Evolutionary conservation across 306 rosid genomes (phyloP).

Genomic region (Quercus wislizeni): DNA sequence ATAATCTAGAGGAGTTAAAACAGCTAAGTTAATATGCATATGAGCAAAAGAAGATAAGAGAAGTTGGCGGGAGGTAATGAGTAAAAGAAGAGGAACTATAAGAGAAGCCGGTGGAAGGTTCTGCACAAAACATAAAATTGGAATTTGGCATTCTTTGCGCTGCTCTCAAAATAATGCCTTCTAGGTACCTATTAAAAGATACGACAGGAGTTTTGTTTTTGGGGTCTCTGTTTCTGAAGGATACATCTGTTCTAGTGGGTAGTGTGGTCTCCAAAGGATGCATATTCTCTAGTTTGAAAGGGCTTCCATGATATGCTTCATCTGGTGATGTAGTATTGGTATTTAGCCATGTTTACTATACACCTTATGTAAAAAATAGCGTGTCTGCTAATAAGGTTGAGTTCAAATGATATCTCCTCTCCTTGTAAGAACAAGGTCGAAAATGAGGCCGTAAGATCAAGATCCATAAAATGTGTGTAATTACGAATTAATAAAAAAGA

Average conservation of each 20-base stretch:
- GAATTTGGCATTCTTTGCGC: background rate
- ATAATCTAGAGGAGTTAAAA: background rate
- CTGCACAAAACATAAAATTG: background rate
- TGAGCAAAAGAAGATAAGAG: too few relatives aligned
- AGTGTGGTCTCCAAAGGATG: background rate
- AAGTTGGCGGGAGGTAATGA: too few relatives aligned
- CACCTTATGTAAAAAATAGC: background rate
- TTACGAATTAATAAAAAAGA: too few relatives aligned
- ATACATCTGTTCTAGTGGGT: background rate
- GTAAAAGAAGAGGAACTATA: background rate
- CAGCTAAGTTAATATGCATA: background rate
- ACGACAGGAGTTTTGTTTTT: background rate
- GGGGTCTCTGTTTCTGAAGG: background rate
- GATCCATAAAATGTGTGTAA: too few relatives aligned
- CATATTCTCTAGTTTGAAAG: background rate
- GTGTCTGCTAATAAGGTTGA: background rate
- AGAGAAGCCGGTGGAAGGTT: background rate
- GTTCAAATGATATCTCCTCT: too few relatives aligned
- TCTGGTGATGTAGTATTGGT: background rate
- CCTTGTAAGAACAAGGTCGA: too few relatives aligned
- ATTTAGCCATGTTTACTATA: background rate
- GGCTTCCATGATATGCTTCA: background rate
- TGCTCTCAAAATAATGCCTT: background rate
- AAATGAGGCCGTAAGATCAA: too few relatives aligned
- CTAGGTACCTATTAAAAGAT: background rate